Base-by-base conservation (phyloP, 75 land plant species). In the Selaginella moellendorffii region DNA sequence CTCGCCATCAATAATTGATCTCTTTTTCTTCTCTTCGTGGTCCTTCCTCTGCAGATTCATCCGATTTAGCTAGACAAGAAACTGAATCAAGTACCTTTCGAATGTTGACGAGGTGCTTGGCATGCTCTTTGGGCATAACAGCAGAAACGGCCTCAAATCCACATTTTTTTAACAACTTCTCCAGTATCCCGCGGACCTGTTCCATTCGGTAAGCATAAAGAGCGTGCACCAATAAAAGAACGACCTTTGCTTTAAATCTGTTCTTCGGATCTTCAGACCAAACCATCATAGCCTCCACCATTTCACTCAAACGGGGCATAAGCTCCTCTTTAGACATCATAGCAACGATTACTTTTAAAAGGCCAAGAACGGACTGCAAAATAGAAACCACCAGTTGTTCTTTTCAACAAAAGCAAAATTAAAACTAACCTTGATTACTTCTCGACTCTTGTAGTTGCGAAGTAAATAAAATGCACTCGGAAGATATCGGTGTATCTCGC, bases 61-160 rank as follows among this genome's bases (percentile, higher is more conserved):
- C 53, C 52, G 25, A 5, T 36, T 5, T 14, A 5, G n/a, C n/a
- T n/a, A 36, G 10, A 36, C 46, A 36, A 5, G 14, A 5, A 36
- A 5, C 5, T 36, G 5, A 36, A 14, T 36, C 14, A 5, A 14
- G 14, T 56, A 90, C 97, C 86, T 95, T 95, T 23, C 88, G 65
- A 54, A 95, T 95, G 30, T 86, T 91, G 22, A 75, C 83, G 23
- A 95, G 85, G 17, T 88, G 96, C 68, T 86, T 95, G 77, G 79
- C 79, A 67, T 95, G 99, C 61, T 95, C 86, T 62, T 80, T 83
- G 8, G 99, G 99, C 96, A 85, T 89, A 0, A 84, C 96, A 26
- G 69, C 78, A 54, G 81, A 79, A 27, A 95, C 96, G 28, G 99
- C 84, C 63, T 89, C 88, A 14, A 86, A 52, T 52, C 99, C 99